Evolutionary conservation across 225 moss, liverwort and hornwort genomes (phyloP).

Genomic region (Thuidium tamariscinum): DNA sequence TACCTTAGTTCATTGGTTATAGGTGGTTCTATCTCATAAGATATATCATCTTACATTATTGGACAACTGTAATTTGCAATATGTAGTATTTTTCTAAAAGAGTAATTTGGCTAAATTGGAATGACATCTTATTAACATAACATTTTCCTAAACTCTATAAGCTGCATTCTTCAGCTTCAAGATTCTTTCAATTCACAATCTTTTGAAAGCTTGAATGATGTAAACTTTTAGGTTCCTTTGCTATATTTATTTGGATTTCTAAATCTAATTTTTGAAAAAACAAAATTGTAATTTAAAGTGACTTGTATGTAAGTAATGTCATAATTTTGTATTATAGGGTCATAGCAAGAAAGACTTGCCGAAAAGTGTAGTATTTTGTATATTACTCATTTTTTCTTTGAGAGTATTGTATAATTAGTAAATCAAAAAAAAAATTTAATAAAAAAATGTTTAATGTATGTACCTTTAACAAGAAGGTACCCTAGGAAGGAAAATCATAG

Average conservation of each 20-base stretch:
- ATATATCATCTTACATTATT: rapidly evolving
- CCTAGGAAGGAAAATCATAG: too few relatives aligned
- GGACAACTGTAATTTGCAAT: rapidly evolving
- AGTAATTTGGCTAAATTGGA: background rate
- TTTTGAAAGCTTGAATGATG: background rate
- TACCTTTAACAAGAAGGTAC: too few relatives aligned
- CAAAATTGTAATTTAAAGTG: background rate
- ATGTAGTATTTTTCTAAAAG: rapidly evolving
- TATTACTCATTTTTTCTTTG: too few relatives aligned
- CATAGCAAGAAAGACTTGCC: too few relatives aligned
- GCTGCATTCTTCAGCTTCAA: background rate
- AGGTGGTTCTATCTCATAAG: too few relatives aligned
- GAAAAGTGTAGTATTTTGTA: too few relatives aligned
- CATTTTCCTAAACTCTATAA: background rate
- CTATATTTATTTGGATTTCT: too few relatives aligned
- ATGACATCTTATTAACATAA: background rate
- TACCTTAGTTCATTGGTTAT: too few relatives aligned
- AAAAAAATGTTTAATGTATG: too few relatives aligned
- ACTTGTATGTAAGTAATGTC: background rate
- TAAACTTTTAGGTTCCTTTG: background rate
- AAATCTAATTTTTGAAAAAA: background rate
- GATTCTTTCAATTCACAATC: background rate
- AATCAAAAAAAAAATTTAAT: too few relatives aligned
- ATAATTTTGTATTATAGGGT: background rate
- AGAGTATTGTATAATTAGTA: too few relatives aligned